Percentiles rank a stretch among this genome's conserved stretches.
phyloP scores from a whole-genome alignment of 192 early-diverging fungal species.

The Rhizophagus sp. region DNA sequence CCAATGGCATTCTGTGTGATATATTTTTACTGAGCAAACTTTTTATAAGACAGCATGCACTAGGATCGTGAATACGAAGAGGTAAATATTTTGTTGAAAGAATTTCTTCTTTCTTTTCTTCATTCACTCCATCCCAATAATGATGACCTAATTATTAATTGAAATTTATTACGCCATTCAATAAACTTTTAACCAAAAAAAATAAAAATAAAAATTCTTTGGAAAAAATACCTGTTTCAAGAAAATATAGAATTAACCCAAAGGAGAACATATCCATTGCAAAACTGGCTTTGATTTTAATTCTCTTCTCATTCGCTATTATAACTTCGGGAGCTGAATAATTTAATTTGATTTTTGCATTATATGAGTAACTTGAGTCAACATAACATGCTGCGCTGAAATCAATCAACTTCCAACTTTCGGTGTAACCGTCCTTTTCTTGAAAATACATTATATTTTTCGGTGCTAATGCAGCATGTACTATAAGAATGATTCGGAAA shows the following conservation, averaged over 20 bases:
- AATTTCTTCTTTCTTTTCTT: too few species aligned
- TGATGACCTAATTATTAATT: too few species aligned
- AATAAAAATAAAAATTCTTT: too few species aligned
- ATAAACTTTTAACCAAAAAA: too few species aligned
- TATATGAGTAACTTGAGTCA: not conserved
- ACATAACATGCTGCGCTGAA: not conserved
- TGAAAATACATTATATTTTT: constrained; percentile 14
- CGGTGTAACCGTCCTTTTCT: not conserved
- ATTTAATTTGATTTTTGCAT: not conserved
- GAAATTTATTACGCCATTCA: too few species aligned
- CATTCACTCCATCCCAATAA: too few species aligned
- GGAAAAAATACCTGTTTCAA: constrained; percentile 10
- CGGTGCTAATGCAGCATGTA: not conserved
- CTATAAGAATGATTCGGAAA: not conserved
- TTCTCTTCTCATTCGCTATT: not conserved
- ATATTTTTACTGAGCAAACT: too few species aligned
- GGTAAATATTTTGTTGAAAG: too few species aligned
- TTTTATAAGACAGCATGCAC: too few species aligned
- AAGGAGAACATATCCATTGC: constrained; percentile 13
- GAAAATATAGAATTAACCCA: not conserved
- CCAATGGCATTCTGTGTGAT: too few species aligned
- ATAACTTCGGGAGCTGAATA: constrained; percentile 3
- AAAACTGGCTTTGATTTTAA: not conserved
- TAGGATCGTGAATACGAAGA: too few species aligned
- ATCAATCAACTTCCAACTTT: constrained; percentile 2